Base-by-base conservation (phyloP, 805 yeast genomes). In the Cyberlindnera amylophila region DNA sequence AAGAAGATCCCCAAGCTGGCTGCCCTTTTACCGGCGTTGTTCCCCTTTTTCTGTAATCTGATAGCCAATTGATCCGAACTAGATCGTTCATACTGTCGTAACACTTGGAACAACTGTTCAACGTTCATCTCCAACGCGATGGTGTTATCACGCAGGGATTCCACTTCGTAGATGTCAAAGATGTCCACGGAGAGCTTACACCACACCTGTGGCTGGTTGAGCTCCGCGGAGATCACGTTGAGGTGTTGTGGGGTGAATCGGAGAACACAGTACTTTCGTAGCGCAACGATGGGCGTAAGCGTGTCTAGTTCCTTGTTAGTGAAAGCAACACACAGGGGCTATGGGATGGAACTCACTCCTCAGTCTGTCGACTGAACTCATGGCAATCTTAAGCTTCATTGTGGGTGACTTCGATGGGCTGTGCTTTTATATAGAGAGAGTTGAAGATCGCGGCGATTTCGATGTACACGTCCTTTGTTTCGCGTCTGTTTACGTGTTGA, bases 141-240 rank as follows among this genome's bases (percentile, higher is more conserved):
- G 15, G 71, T 66, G 52, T 81, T 73, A 28, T 77, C 76, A 19
- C 80, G 67, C 62, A 49, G 67, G 68, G 65, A 81, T 74, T 49
- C 51, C 4, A 63, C 58, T 9, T 52, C 53, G 37, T 51, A 47
- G 8, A 46, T 24, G 19, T 59, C 58, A 38, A 59, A 57, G 30
- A 79, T 56, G 12, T 68, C 62, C 3, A 54, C 67, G 14, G 71
- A 65, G 12, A 82, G 54, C 45, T 75, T 76, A 50, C 83, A 73
- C 87, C 88, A 83, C 2, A 79, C 75, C 47, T 81, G 86, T 2
- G 88, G 86, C 44, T 80, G 83, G 34, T 71, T 66, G 21, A 70
- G 50, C 8, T 74, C 67, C 1, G 74, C 69, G 50, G 81, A 77
- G 4, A 81, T 73, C 12, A 81, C 69, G 30, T 67, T 57, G 32